phyloP scores from a whole-genome alignment of 495 filamentous ascomycete species.

The Trichoderma gamsii region DNA sequence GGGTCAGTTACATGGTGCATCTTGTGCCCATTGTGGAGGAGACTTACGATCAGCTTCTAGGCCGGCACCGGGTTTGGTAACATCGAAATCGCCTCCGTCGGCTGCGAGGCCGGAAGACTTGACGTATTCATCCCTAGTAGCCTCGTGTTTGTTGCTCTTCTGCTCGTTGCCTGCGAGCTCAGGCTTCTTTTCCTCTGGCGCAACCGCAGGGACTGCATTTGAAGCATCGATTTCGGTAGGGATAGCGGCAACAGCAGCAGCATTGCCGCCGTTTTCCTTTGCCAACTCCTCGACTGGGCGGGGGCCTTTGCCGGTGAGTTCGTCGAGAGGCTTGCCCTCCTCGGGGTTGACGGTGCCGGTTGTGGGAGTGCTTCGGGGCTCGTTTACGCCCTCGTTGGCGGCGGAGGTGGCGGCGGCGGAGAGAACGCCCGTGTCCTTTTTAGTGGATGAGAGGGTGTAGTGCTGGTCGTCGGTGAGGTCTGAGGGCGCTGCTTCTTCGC shows the following conservation, averaged over 20 bases:
- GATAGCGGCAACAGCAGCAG: slow-evolving; percentile 21
- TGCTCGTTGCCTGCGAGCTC: slow-evolving; percentile 14
- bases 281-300: slow-evolving; percentile 36
- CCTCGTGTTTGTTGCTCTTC: slow-evolving; percentile 1
- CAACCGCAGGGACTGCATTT: not conserved
- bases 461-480: not conserved
- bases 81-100: slow-evolving; percentile 64
- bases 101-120: slow-evolving; percentile 47
- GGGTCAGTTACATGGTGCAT: not conserved
- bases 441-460: not conserved
- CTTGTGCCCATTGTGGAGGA: not conserved
- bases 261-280: slow-evolving; percentile 38
- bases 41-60: slow-evolving; percentile 61
- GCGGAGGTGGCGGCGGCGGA: slow-evolving; percentile 21
- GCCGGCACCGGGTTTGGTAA: slow-evolving; percentile 54
- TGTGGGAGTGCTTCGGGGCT: not conserved
- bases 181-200: slow-evolving; percentile 9
- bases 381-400: not conserved
- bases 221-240: not conserved
- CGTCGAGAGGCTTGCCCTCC: slow-evolving; percentile 24
- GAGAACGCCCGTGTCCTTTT: slow-evolving; percentile 15
- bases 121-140: slow-evolving; percentile 36
- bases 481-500: not conserved
- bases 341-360: not conserved
- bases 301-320: slow-evolving; percentile 30